Evolutionary conservation across 768 basidiomycete species (phyloP).

Genomic region (Butyriboletus loyo): DNA sequence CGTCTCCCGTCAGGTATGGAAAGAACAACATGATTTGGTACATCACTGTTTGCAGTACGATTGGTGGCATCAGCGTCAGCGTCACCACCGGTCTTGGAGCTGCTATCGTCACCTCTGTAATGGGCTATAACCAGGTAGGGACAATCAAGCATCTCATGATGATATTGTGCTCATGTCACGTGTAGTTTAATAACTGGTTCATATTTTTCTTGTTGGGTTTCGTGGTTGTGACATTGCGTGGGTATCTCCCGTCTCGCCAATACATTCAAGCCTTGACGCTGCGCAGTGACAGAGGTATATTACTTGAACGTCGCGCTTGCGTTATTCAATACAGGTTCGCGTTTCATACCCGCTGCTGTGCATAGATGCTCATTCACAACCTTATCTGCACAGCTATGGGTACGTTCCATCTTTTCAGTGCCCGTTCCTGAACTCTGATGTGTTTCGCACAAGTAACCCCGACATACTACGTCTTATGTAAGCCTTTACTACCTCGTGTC

Average conservation of each 20-base stretch:
- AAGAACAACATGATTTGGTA: conserved; percentile 95
- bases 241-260: conserved; percentile 26
- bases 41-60: conserved; percentile 92
- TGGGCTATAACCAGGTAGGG: conserved; percentile 75
- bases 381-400: conserved; percentile 55
- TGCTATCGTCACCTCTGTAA: conserved; percentile 77
- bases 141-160: neutral
- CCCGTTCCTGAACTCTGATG: conserved; percentile 12
- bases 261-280: conserved; percentile 4
- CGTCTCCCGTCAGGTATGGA: conserved; percentile 54
- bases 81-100: conserved; percentile 93
- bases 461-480: conserved; percentile 84
- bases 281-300: conserved; percentile 82
- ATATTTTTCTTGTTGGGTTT: conserved; percentile 85
- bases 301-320: conserved; percentile 96
- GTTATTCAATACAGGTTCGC: conserved; percentile 84
- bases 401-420: conserved; percentile 29
- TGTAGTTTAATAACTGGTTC: conserved; percentile 88
- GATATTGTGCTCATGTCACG: neutral
- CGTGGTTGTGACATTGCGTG: conserved; percentile 76
- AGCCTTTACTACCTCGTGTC: conserved; percentile 24
- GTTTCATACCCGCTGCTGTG: neutral
- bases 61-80: conserved; percentile 92
- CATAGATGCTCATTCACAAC: conserved; percentile 1
- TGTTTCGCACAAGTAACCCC: conserved; percentile 59